Evolutionary conservation across 2,329 filamentous ascomycete genomes (phyloP), one percentile per base, ranked within the genome.

Genomic region (Gaeumannomyces tritici): DNA sequence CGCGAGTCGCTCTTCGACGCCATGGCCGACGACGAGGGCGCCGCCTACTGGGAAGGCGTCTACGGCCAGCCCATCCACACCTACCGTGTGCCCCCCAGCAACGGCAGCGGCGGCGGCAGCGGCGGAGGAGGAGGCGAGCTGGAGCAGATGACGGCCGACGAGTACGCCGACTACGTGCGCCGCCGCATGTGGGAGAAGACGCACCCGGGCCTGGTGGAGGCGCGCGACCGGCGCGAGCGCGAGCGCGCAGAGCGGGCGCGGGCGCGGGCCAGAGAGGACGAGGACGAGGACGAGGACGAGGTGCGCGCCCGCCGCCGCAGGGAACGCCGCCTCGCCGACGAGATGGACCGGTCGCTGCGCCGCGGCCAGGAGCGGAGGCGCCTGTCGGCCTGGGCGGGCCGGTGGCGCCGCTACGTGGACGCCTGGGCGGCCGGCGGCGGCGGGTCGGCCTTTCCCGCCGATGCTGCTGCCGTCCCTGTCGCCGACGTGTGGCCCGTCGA

Each of bases 141-240:
- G 15, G 91, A 96, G 74, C 82, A 81, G 66, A 98, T 98, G 93
- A 87, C 81, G 11, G 95, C 98, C 68, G 93, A 98, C 31, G 90
- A 97, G 73, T 99, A 98, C 72, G 89, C 91, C 0, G 80, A 86
- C 2, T 89, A 93, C 73, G 93, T 99, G 54, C 86, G 93, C 24
- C 83, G 83, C 61, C 88, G 87, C 75, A 98, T 99, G 95, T 99
- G 92, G 89, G 93, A 97, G 79, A 92, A 91, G 76, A 96, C 90
- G 61, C 87, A 96, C 71, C 88, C 93, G 66, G 90, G 93, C 27
- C 77, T 96, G 61, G 73, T 93, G 0, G 89, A 95, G 69, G 91
- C 95, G 73, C 83, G 88, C 63, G 86, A 86, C 62, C 77, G 82
- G 57, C 78, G 84, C 62, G 81, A 86, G 67, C 80, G 79, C 69